Evolutionary conservation across 768 basidiomycete genomes (phyloP).

Genomic region (Phanerodontia chrysosporium): DNA sequence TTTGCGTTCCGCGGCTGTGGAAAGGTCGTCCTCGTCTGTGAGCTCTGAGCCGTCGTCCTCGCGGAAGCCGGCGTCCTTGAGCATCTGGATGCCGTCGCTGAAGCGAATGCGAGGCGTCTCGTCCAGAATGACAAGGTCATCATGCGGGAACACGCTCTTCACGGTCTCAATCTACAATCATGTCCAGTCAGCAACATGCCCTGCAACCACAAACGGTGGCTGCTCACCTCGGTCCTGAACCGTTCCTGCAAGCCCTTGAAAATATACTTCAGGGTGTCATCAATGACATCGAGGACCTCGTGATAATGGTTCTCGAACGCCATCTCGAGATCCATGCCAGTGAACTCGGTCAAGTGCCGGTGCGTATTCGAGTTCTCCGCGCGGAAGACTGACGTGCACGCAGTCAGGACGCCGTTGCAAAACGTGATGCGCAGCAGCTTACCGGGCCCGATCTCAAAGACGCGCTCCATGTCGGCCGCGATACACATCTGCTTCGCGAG

Average conservation of each 20-base stretch:
- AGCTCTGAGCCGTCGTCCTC: conserved; percentile 29
- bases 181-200: not conserved
- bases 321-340: conserved; percentile 99
- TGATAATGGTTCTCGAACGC: conserved; percentile 96
- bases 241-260: conserved; percentile 78
- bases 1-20: conserved; percentile 90
- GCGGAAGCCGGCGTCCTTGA: conserved; percentile 40
- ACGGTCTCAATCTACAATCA: conserved; percentile 32
- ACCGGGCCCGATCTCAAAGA: conserved; percentile 87
- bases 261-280: conserved; percentile 78
- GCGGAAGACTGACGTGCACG: conserved; percentile 84
- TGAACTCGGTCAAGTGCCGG: conserved; percentile 97
- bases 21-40: conserved; percentile 52
- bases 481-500: conserved; percentile 99
- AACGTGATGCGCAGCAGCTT: not conserved
- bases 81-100: conserved; percentile 48
- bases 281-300: conserved; percentile 90
- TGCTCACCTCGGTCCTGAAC: conserved; percentile 68
- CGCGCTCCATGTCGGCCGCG: conserved; percentile 95
- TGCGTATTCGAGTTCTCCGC: conserved; percentile 98
- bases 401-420: not conserved
- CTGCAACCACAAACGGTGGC: not conserved
- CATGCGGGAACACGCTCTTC: conserved; percentile 46
- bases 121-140: conserved; percentile 51
- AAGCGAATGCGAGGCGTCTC: conserved; percentile 49